phyloP scores from a whole-genome alignment of 2,329 filamentous ascomycete species.

The Pyrenophora teres region DNA sequence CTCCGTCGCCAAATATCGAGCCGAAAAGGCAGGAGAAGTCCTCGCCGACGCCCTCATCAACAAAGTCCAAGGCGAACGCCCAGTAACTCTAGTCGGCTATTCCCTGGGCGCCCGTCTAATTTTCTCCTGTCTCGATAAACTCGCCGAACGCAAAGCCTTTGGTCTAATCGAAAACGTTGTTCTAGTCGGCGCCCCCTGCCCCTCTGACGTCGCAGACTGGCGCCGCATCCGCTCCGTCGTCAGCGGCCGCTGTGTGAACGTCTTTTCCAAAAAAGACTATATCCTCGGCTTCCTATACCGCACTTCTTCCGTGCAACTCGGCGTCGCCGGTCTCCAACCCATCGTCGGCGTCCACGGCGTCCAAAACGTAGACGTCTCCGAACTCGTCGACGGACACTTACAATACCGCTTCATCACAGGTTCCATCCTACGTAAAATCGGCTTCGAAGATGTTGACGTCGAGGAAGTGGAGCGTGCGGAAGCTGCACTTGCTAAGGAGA shows the following conservation, averaged over 20 bases:
- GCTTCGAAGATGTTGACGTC: conserved; percentile 58
- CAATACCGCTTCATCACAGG: conserved; percentile 58
- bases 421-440: conserved; percentile 57
- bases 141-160: conserved; percentile 79
- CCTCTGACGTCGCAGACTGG: conserved; percentile 75
- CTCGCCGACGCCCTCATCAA: conserved; percentile 83
- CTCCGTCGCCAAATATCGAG: conserved; percentile 73
- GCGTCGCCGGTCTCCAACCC: conserved; percentile 80
- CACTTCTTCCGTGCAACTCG: conserved; percentile 78
- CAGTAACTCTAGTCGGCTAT: conserved; percentile 80
- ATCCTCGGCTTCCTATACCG: conserved; percentile 87
- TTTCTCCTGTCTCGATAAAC: conserved; percentile 75
- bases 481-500: conserved; percentile 50
- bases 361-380: conserved; percentile 59
- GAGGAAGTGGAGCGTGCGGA: conserved; percentile 54
- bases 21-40: conserved; percentile 78
- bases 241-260: conserved; percentile 81
- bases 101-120: conserved; percentile 82
- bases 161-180: conserved; percentile 84
- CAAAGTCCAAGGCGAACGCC: conserved; percentile 78
- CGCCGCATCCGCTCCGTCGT: conserved; percentile 76
- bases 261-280: conserved; percentile 85
- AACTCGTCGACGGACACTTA: conserved; percentile 57
- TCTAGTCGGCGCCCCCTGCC: conserved; percentile 79
- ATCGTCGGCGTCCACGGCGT: conserved; percentile 71